Percentiles rank a stretch among this genome's conserved stretches.
Conservation (phyloP, 1,284 basidiomycete species). For the Malassezia slooffiae region DNA sequence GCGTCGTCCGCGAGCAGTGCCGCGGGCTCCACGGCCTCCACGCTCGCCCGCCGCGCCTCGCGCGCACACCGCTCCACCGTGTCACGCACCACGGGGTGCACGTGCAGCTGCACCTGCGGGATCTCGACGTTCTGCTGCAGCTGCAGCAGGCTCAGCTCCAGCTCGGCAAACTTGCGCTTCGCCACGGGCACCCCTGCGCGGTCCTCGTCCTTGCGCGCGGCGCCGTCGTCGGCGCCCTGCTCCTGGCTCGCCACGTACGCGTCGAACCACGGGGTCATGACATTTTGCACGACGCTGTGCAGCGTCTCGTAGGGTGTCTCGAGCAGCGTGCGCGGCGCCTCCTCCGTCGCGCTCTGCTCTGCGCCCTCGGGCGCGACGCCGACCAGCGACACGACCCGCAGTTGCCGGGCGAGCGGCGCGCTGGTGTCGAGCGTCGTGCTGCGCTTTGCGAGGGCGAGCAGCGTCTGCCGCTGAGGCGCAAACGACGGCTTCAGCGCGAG, state of each 20-base stretch:
- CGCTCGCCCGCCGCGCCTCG: slow-evolving; percentile 54
- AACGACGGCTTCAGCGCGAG: slow-evolving; percentile 3
- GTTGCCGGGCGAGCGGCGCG: slow-evolving; percentile 6
- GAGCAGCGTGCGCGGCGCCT: slow-evolving; percentile 14
- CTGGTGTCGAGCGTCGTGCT: slow-evolving; percentile 3
- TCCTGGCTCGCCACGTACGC: slow-evolving; percentile 68
- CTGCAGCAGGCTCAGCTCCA: slow-evolving; percentile 88
- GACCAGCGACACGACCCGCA: slow-evolving; percentile 11
- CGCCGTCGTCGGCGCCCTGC: slow-evolving; percentile 23
- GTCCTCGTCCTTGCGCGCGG: slow-evolving; percentile 33
- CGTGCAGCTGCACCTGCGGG: slow-evolving; percentile 82
- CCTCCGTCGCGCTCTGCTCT: background rate
- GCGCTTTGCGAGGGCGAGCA: slow-evolving; percentile 11
- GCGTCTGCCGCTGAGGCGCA: background rate
- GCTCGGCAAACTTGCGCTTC: slow-evolving; percentile 97
- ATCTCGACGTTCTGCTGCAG: slow-evolving; percentile 98
- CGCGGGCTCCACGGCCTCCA: slow-evolving; percentile 58
- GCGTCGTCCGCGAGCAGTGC: slow-evolving; percentile 69
- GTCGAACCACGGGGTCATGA: slow-evolving; percentile 96
- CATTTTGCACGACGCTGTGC: slow-evolving; percentile 88
- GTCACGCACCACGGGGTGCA: slow-evolving; percentile 78
- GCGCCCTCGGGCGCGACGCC: background rate
- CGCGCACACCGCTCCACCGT: slow-evolving; percentile 56
- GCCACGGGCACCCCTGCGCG: slow-evolving; percentile 84
- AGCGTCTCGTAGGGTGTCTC: slow-evolving; percentile 75